Evolutionary conservation across 129 eudicot species (phyloP), one percentile per base, ranked within the genome.

Genomic region (Chrysanthemum lavandulifolium): DNA sequence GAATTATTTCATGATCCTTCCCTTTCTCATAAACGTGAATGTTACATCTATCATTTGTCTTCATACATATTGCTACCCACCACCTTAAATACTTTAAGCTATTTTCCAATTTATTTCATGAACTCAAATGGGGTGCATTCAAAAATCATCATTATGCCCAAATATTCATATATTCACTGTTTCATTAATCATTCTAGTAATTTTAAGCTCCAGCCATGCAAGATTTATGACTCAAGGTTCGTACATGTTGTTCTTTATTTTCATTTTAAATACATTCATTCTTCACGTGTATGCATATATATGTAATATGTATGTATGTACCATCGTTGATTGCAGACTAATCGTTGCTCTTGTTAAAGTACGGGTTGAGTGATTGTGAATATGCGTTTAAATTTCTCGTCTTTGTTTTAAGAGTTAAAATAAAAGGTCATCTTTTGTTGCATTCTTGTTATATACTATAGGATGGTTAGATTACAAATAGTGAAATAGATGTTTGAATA

Each of bases 221-320:
- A 23, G 59, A 45, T 8, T 60, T 60, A 60, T 61, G 49, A 57
- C 49, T 72, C 76, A 61, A 72, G 68, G 76, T 72, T 58, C 10
- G 68, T 60, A 0, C 25, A 21, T 61, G 9, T 21, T 61, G 9
- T 21, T 48, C 59, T 60, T 21, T 29, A 31, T 33, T 11, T 13
- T 36, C 11, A 19, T 29, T 15, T 56, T 13, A 5, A 13, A 61
- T 31, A 4, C 29, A 7, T 53, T 69, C 47, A 65, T 11, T 47
- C 27, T 18, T 25, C 10, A 13, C 29, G 29, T 58, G 29, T 58
- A 18, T 25, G 19, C 16, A 36, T 36, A 36, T 13, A 33, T 9
- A 11, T 36, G 36, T 31, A 31, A 9, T 40, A 60, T 25, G 16
- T 3, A 6, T 12, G 18, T 15, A 16, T 25, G 12, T 15, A 5